Conservation (phyloP, 2,329 filamentous ascomycete genomes). For the Pseudocercospora eumusae region DNA sequence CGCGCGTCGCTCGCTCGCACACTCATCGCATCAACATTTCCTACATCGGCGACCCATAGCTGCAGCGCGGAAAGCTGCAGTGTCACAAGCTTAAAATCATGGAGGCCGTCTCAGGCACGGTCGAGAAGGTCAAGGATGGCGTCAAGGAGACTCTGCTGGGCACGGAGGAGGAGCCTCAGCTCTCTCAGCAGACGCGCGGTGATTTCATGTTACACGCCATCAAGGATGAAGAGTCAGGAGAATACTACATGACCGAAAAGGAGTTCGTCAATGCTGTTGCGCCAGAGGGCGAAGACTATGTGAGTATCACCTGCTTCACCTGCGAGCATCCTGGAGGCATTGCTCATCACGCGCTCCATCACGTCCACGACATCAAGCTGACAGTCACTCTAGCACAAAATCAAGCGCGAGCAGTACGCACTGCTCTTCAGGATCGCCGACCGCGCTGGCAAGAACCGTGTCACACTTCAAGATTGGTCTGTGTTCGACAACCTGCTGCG, state of each 20-base stretch:
- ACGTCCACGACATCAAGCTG: conserved; percentile 15
- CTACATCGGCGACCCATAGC: conserved; percentile 1
- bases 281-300: conserved; percentile 84
- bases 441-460: conserved; percentile 68
- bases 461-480: conserved; percentile 83
- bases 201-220: conserved; percentile 75
- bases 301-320: conserved; percentile 44
- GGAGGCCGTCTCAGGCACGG: conserved; percentile 15
- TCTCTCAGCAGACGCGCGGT: conserved; percentile 73
- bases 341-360: neutral
- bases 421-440: conserved; percentile 93
- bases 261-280: conserved; percentile 90
- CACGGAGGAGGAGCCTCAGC: conserved; percentile 51
- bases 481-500: conserved; percentile 90
- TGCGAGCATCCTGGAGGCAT: neutral
- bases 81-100: conserved; percentile 37
- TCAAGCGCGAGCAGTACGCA: conserved; percentile 91
- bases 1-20: conserved; percentile 1
- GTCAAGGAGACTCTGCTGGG: conserved; percentile 11
- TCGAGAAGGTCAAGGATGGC: conserved; percentile 12
- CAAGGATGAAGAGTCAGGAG: conserved; percentile 73
- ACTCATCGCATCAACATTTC: neutral
- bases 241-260: conserved; percentile 77
- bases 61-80: conserved; percentile 32
- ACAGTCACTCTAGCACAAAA: conserved; percentile 74